Conservation (phyloP, 1,139 yeast genomes). For the Cylindricascospora bacillispora region DNA sequence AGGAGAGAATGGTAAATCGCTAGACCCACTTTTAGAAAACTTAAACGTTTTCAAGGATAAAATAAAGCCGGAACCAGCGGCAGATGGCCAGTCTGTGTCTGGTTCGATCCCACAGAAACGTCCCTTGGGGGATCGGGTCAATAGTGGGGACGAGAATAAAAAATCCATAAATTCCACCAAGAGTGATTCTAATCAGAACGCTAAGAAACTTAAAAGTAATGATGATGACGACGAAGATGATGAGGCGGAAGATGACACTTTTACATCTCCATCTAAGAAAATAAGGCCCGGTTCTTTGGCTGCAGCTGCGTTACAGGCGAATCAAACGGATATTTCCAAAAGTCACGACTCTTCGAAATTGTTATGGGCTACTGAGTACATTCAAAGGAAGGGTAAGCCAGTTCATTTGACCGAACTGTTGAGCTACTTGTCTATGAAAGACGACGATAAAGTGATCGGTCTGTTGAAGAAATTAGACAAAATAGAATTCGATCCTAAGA, state of each 20-base stretch:
- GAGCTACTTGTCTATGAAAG: conserved; percentile 27
- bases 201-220: conserved; percentile 7
- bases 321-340: conserved; percentile 32
- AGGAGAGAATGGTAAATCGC: conserved; percentile 10
- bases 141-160: conserved; percentile 7
- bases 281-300: conserved; percentile 28
- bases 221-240: conserved; percentile 17
- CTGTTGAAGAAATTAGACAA: conserved; percentile 65
- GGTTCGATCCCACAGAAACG: background rate
- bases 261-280: conserved; percentile 17
- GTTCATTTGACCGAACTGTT: conserved; percentile 37
- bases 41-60: conserved; percentile 49
- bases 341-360: conserved; percentile 66
- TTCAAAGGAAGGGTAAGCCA: conserved; percentile 56
- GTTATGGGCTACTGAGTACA: conserved; percentile 79
- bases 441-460: conserved; percentile 43
- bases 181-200: conserved; percentile 2
- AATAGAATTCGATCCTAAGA: conserved; percentile 46
- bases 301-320: conserved; percentile 22
- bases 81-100: conserved; percentile 10
- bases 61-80: conserved; percentile 43
- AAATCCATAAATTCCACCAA: conserved; percentile 17
- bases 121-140: conserved; percentile 3
- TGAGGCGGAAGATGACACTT: conserved; percentile 17
- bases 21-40: conserved; percentile 35